phyloP scores from a whole-genome alignment of 2,329 filamentous ascomycete genomes.

The Aspergillus sp. region DNA sequence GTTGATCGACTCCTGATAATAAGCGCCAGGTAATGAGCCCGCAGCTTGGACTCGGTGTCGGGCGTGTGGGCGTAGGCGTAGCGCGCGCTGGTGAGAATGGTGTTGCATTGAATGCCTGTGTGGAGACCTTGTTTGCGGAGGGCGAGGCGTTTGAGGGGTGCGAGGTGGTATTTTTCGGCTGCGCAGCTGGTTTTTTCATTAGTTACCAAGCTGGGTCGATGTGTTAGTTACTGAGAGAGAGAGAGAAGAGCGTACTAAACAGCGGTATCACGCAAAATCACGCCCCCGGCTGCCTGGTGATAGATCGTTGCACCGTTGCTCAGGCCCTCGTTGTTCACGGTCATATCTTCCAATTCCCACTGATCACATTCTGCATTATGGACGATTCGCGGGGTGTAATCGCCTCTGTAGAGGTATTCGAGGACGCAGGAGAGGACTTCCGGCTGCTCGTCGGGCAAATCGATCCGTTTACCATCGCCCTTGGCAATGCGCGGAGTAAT shows the following conservation, averaged over 20 bases:
- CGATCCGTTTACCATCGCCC: constrained; percentile 56
- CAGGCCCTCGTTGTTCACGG: constrained; percentile 31
- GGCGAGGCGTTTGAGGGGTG: constrained; percentile 75
- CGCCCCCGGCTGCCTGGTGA: constrained; percentile 54
- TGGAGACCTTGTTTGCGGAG: constrained; percentile 85
- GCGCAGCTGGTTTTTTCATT: constrained; percentile 50
- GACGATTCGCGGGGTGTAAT: constrained; percentile 76
- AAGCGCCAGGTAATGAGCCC: constrained; percentile 83
- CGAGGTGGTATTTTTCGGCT: constrained; percentile 73
- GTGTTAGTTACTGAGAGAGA: not conserved
- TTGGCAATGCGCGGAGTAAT: constrained; percentile 35
- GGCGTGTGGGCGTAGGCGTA: constrained; percentile 86
- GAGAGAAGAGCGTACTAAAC: constrained; percentile 53
- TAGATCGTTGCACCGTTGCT: constrained; percentile 59
- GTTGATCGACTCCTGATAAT: constrained; percentile 82
- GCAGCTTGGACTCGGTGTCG: constrained; percentile 79
- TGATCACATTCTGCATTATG: constrained; percentile 73
- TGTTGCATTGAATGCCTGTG: constrained; percentile 72
- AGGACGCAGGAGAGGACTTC: constrained; percentile 86
- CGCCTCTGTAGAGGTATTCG: constrained; percentile 88
- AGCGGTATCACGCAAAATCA: constrained; percentile 78
- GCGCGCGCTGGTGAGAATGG: constrained; percentile 77
- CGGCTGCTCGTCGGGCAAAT: constrained; percentile 75
- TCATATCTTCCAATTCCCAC: constrained; percentile 68
- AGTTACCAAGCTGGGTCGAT: not conserved